A percentile compares a stretch with the other conserved stretches of the same genome.
phyloP scores from a whole-genome alignment of 2,329 filamentous ascomycete species.

The Cladosporium cucumerinum region DNA sequence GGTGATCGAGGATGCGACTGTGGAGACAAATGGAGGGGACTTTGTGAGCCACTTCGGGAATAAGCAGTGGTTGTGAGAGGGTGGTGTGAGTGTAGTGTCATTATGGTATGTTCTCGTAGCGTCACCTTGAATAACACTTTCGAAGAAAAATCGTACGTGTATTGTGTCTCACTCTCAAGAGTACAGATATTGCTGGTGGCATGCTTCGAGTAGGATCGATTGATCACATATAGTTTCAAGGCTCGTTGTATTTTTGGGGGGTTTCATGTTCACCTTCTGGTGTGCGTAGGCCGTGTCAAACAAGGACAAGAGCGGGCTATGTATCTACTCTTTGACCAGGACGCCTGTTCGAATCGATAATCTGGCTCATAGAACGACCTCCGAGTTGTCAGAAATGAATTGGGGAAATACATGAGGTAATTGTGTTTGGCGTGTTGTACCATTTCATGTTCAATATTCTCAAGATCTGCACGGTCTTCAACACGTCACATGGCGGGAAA shows the following conservation, averaged over 20 bases:
- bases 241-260: not conserved
- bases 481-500: constrained; percentile 5
- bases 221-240: not conserved
- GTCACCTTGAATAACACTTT: not conserved
- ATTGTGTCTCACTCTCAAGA: not conserved
- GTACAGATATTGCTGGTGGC: not conserved
- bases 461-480: not conserved
- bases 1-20: constrained; percentile 38
- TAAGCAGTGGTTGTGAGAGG: constrained; percentile 35
- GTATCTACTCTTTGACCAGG: not conserved
- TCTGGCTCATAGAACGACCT: accelerated
- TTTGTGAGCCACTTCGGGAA: constrained; percentile 56
- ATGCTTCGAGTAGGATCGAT: not conserved
- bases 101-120: not conserved
- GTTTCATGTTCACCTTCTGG: not conserved
- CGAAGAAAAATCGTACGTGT: not conserved
- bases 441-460: too few species aligned
- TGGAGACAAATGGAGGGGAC: constrained; percentile 48
- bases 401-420: too few species aligned
- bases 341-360: not conserved
- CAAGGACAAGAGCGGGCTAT: not conserved
- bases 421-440: too few species aligned
- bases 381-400: not conserved
- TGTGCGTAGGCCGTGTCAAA: not conserved
- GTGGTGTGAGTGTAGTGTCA: not conserved